These are phyloP conservation scores for Cryomyces minteri DNA, from an alignment of 495 filamentous ascomycete species.

Conservation along the genomic window DNA sequence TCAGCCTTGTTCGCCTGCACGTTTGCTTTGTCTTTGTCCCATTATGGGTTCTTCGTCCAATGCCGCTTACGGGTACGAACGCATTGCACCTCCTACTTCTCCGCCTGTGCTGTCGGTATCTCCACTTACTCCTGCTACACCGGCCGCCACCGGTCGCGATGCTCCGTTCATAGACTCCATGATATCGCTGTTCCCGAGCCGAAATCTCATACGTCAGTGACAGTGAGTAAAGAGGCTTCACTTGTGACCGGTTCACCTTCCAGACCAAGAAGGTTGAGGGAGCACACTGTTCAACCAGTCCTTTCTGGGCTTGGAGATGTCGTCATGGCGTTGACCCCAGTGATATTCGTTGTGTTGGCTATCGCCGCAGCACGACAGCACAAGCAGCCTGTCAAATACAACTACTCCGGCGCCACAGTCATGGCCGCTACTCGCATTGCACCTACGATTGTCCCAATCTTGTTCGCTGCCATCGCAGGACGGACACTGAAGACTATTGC, in stretches of 20 bases:
- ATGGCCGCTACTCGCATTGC: slow-evolving; percentile 8
- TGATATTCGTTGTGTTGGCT: slow-evolving; percentile 9
- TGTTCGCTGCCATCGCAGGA: slow-evolving; percentile 10
- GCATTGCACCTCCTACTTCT: too few species aligned
- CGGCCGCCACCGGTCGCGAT: too few species aligned
- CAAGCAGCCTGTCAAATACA: slow-evolving; percentile 6
- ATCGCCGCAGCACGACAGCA: slow-evolving; percentile 4
- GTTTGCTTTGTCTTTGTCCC: too few species aligned
- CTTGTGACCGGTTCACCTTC: neutral
- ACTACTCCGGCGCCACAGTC: slow-evolving; percentile 4
- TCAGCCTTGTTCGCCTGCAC: too few species aligned
- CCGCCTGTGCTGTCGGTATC: too few species aligned
- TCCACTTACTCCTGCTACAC: too few species aligned
- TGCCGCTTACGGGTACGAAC: too few species aligned
- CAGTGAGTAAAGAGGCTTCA: neutral
- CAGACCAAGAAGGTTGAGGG: neutral
- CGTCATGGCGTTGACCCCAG: slow-evolving; percentile 4
- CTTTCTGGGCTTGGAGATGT: slow-evolving; percentile 2
- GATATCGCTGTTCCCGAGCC: too few species aligned
- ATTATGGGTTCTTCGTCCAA: too few species aligned
- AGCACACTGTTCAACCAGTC: neutral
- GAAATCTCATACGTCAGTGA: too few species aligned
- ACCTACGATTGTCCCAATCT: slow-evolving; percentile 13
- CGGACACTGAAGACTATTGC: slow-evolving; percentile 8
- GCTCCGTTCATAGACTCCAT: too few species aligned